Percentiles rank a stretch among this genome's conserved stretches.
Evolutionary conservation across 768 basidiomycete species (phyloP).

Genomic region (Termitomyces sp.): DNA sequence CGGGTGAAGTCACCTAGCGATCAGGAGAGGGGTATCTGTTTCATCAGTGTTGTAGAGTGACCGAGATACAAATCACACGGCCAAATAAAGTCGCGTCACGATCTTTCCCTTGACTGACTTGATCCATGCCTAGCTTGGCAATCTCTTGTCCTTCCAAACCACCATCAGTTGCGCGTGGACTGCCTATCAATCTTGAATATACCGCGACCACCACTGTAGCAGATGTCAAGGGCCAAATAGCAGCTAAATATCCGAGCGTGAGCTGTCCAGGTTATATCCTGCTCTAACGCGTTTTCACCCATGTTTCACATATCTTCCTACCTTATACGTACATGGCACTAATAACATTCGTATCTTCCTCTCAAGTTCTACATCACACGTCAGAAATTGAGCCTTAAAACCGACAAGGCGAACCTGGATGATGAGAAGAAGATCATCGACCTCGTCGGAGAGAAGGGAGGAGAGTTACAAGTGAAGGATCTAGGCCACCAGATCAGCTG

Average conservation of each 20-base stretch:
- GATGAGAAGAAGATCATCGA: conserved; percentile 58
- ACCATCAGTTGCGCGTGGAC: conserved; percentile 39
- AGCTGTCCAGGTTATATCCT: conserved; percentile 1
- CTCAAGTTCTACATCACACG: conserved; percentile 63
- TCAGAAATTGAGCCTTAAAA: conserved; percentile 67
- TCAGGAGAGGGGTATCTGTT: neutral
- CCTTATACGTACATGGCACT: neutral
- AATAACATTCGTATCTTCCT: neutral
- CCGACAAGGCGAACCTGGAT: conserved; percentile 52
- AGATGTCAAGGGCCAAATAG: conserved; percentile 65
- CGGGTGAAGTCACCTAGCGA: neutral
- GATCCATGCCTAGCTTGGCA: conserved; percentile 39
- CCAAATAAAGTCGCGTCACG: neutral
- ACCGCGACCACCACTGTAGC: conserved; percentile 48
- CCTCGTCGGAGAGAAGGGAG: conserved; percentile 52
- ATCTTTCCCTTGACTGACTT: neutral
- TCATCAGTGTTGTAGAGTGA: no score
- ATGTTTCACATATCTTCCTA: neutral
- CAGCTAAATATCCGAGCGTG: conserved; percentile 33
- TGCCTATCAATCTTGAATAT: conserved; percentile 49
- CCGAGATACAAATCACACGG: neutral
- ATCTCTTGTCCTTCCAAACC: conserved; percentile 45
- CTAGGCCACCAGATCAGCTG: conserved; percentile 87
- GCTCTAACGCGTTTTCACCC: neutral
- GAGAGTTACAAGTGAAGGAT: conserved; percentile 79